Conservation (phyloP, 192 early-diverging fungal genomes). For the Chytriomyces hyalinus region DNA sequence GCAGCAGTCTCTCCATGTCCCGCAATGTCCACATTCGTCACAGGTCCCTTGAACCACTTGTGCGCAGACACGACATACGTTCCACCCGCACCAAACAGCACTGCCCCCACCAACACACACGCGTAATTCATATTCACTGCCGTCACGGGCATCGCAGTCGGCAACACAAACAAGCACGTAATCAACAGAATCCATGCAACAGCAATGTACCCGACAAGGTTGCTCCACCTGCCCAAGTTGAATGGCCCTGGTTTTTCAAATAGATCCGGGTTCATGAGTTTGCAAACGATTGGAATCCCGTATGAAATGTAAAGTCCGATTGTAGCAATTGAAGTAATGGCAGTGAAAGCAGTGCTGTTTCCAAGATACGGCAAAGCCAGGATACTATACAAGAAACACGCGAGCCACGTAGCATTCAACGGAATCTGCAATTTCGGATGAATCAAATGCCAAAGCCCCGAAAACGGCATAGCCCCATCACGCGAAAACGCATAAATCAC, state of each 20-base stretch:
- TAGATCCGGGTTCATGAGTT: conserved; percentile 31
- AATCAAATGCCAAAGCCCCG: conserved; percentile 25
- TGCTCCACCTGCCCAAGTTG: conserved; percentile 36
- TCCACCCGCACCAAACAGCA: conserved; percentile 22
- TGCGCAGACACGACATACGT: conserved; percentile 31
- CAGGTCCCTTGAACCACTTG: conserved; percentile 48
- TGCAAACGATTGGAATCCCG: conserved; percentile 42
- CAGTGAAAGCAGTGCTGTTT: conserved; percentile 39
- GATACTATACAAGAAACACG: conserved; percentile 20
- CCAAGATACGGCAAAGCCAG: conserved; percentile 22
- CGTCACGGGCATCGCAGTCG: conserved; percentile 39
- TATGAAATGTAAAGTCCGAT: conserved; percentile 48
- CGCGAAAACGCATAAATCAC: conserved; percentile 49
- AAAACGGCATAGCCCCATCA: conserved; percentile 45
- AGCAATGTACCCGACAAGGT: conserved; percentile 29
- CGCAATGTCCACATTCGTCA: conserved; percentile 12
- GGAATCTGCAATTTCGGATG: conserved; percentile 40
- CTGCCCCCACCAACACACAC: conserved; percentile 37
- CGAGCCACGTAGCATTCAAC: conserved; percentile 31
- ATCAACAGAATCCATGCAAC: conserved; percentile 42
- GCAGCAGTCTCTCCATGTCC: too few species aligned
- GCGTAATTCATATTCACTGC: conserved; percentile 47
- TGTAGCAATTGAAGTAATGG: conserved; percentile 47
- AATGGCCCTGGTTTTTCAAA: conserved; percentile 36
- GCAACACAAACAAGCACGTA: conserved; percentile 42